Evolutionary conservation across 495 filamentous ascomycete species (phyloP).

Genomic region (Tuber umbilicatum): DNA sequence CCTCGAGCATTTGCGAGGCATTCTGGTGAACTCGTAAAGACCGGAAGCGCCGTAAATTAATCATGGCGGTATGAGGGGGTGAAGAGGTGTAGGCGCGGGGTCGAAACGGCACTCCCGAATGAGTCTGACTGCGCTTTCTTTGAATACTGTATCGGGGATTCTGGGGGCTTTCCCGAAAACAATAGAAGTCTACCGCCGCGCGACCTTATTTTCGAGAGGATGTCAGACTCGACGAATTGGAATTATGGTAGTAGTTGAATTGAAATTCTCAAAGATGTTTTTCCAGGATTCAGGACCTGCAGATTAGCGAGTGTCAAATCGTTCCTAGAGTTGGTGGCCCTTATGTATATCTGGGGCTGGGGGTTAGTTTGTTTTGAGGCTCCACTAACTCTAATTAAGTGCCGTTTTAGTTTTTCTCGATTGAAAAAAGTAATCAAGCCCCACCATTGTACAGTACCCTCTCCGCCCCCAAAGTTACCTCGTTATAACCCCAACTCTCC

Average conservation of each 20-base stretch:
- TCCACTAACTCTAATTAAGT: not conserved
- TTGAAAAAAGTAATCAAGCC: not conserved
- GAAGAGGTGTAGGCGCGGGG: conserved; percentile 21
- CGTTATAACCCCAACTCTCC: not conserved
- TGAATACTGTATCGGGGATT: not conserved
- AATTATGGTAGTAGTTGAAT: not conserved
- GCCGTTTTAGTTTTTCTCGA: not conserved
- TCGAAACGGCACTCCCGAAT: conserved; percentile 58
- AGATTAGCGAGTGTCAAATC: not conserved
- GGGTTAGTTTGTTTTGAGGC: not conserved
- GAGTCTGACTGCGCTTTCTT: conserved; percentile 34
- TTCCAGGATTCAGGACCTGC: not conserved
- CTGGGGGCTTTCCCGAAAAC: not conserved
- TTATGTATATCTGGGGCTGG: not conserved
- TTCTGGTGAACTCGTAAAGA: conserved; percentile 66
- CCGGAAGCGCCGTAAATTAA: conserved; percentile 47
- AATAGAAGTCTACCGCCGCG: not conserved
- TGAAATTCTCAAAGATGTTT: not conserved
- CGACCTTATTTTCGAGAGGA: not conserved
- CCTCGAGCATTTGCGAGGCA: conserved; percentile 53
- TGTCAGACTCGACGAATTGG: not conserved
- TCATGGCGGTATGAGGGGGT: conserved; percentile 14
- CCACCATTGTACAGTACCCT: not conserved
- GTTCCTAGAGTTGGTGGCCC: not conserved
- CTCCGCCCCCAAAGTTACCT: not conserved